Percentiles rank a stretch among this genome's conserved stretches.
phyloP scores from a whole-genome alignment of 2,329 filamentous ascomycete species.

The Magnaporthales sp. region DNA sequence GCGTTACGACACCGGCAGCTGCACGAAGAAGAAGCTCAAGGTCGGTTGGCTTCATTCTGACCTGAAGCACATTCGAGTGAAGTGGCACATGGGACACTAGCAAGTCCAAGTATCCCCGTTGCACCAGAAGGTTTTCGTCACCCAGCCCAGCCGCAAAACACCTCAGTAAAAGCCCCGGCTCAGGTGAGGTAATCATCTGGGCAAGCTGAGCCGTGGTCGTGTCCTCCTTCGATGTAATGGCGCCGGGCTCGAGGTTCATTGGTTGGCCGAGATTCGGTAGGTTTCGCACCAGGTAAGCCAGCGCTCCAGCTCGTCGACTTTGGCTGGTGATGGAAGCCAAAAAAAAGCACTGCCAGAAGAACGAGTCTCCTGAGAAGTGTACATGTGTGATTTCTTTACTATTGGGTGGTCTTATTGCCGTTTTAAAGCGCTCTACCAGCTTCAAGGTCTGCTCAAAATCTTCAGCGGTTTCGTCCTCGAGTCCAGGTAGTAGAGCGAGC shows the following conservation, averaged over 20 bases:
- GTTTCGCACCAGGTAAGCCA: constrained; percentile 75
- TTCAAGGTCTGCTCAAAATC: constrained; percentile 85
- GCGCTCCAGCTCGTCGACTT: constrained; percentile 72
- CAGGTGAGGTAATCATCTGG: constrained; percentile 71
- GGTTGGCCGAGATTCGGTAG: constrained; percentile 61
- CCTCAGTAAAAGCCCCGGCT: constrained; percentile 81
- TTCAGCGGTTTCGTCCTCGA: constrained; percentile 95
- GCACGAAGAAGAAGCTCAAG: constrained; percentile 74
- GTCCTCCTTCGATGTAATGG: not conserved
- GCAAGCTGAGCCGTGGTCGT: constrained; percentile 31
- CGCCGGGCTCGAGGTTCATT: not conserved
- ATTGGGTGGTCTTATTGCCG: constrained; percentile 48
- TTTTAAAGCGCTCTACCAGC: constrained; percentile 70
- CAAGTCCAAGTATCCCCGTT: constrained; percentile 87
- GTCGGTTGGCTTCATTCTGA: constrained; percentile 63
- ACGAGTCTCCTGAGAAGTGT: constrained; percentile 63
- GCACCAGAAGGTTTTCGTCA: constrained; percentile 84
- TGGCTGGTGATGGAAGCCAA: constrained; percentile 85
- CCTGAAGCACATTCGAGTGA: constrained; percentile 71
- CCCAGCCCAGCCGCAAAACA: constrained; percentile 85
- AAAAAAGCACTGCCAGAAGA: constrained; percentile 98
- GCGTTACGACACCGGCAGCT: constrained; percentile 76
- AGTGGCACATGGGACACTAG: constrained; percentile 85
- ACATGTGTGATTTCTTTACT: constrained; percentile 40
- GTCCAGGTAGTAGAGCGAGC: constrained; percentile 76